Conservation (phyloP, 129 eudicot species). For the Lactuca saligna region DNA sequence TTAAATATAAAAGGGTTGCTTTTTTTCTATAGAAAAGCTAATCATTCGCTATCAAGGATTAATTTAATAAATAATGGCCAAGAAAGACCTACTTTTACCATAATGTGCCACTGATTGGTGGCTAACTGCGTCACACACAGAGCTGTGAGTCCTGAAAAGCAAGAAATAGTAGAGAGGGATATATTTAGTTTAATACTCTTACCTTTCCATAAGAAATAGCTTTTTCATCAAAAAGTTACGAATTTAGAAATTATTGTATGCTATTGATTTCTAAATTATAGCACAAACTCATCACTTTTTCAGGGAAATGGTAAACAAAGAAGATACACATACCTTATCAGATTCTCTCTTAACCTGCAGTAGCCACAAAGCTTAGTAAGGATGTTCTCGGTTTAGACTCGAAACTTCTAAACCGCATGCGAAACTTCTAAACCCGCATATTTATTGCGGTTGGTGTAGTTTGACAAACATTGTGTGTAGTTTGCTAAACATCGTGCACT, state of each 20-base stretch:
- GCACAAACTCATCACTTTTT: not conserved
- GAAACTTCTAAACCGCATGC: too few species aligned
- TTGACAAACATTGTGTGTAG: too few species aligned
- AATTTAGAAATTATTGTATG: conserved; percentile 10
- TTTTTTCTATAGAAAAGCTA: conserved; percentile 32
- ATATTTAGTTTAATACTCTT: conserved; percentile 24
- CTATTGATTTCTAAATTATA: conserved; percentile 18
- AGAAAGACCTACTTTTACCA: conserved; percentile 37
- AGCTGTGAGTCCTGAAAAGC: conserved; percentile 28
- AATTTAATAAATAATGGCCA: conserved; percentile 33
- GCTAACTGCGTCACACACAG: conserved; percentile 34
- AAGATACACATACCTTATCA: not conserved
- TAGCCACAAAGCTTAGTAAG: not conserved
- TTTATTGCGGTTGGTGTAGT: too few species aligned
- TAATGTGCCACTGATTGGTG: conserved; percentile 51
- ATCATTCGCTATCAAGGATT: conserved; percentile 30
- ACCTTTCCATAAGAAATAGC: conserved; percentile 19
- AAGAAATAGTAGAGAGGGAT: conserved; percentile 34
- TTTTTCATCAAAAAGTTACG: conserved; percentile 14
- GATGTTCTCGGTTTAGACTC: too few species aligned
- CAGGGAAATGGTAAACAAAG: not conserved
- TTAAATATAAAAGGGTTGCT: conserved; percentile 24
- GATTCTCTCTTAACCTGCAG: not conserved
- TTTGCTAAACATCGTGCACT: too few species aligned
- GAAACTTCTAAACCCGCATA: too few species aligned